These are phyloP conservation scores for Fomitopsis pulvina DNA, from an alignment of 768 basidiomycete species.

Conservation along the genomic window DNA sequence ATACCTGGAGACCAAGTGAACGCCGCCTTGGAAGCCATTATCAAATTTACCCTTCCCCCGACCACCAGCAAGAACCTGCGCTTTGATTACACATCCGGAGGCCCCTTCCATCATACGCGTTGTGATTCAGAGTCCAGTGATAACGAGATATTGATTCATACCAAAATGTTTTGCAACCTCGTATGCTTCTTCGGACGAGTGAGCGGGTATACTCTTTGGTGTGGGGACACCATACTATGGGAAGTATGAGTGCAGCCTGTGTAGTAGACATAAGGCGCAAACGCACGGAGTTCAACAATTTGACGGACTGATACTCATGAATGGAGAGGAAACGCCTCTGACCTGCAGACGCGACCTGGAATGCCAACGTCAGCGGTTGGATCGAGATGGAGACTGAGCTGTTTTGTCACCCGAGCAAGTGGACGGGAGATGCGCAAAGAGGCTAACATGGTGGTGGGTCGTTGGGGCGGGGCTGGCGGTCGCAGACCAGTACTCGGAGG, in stretches of 20 bases:
- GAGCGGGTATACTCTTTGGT: conserved; percentile 84
- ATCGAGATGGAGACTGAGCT: conserved; percentile 6
- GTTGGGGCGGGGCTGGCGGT: too few species aligned
- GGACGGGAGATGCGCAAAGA: conserved; percentile 59
- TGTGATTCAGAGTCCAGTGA: not conserved
- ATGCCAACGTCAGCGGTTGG: conserved; percentile 2
- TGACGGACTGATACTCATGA: conserved; percentile 97
- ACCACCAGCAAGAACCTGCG: conserved; percentile 97
- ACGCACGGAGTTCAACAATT: conserved; percentile 85
- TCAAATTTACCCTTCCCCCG: conserved; percentile 97
- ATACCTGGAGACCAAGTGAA: conserved; percentile 88
- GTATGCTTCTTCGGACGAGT: conserved; percentile 84
- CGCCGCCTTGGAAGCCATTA: conserved; percentile 95
- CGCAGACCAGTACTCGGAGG: too few species aligned
- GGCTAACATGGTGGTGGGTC: conserved; percentile 48
- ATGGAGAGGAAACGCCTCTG: conserved; percentile 93
- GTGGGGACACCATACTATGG: conserved; percentile 94
- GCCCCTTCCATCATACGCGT: conserved; percentile 39
- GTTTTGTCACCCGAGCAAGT: conserved; percentile 50
- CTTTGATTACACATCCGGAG: conserved; percentile 89
- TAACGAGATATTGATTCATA: conserved; percentile 26
- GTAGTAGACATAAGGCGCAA: not conserved
- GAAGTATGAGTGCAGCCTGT: conserved; percentile 1
- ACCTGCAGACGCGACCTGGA: conserved; percentile 60
- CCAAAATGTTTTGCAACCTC: conserved; percentile 87